Base-by-base conservation (phyloP, 2,329 filamentous ascomycete species). In the Dendryphion nanum region DNA sequence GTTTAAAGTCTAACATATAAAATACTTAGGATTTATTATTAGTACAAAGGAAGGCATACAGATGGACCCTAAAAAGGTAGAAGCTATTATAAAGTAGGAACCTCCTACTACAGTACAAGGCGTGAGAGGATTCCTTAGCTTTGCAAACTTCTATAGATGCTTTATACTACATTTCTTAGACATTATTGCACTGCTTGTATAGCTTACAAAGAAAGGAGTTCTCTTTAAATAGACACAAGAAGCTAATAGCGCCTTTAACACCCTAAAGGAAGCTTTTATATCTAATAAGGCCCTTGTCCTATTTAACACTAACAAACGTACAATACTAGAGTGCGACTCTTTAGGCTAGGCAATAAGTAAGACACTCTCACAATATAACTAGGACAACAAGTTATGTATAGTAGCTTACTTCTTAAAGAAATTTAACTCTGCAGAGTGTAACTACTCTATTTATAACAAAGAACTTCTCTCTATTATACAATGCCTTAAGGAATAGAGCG, bases 381-480 rank as follows among this genome's bases (percentile, higher is more conserved):
- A 42, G 12, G 16, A 44, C 12, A 41, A 40, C 5, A 15, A 38
- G 2, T 19, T 42, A 7, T 24, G 42, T 2, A 53, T 40, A 15
- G 41, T 59, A 0, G 50, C 47, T 3, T 63, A 44, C 41, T 52
- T 42, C 18, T 59, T 41, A 7, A 42, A 37, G 32, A 63, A 60
- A 29, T 38, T 56, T 6, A 41, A n/a, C 6, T 30, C 30, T 5
- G 41, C 44, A 1, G 36, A 66, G 41, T 44, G 34, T 4, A 67
- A 66, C 40, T 67, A 67, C 40, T 28, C 60, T 12, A 64, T 64
- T 7, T 49, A 67, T 33, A 43, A 68, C 34, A 64, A 67, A 36
- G 61, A 67, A 48, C 46, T 69, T 0, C 30, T 68, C 4, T 59
- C 60, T 2, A 60, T 69, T 20, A 37, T 68, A 1, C 15, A 33